Evolutionary conservation across 805 yeast genomes (phyloP).

Genomic region (Wickerhamomyces rabaulensis): DNA sequence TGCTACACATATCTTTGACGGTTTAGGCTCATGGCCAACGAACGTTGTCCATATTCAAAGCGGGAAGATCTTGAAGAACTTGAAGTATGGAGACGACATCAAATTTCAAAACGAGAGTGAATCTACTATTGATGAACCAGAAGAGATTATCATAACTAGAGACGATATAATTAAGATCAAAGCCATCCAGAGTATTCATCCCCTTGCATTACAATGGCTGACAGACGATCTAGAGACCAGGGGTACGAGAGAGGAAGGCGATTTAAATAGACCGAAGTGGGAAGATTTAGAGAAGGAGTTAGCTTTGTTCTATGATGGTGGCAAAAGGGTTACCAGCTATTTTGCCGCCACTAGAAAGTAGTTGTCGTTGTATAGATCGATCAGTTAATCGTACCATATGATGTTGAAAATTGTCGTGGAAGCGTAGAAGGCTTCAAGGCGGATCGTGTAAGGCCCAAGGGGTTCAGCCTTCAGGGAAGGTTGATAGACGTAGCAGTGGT

Average conservation of each 20-base stretch:
- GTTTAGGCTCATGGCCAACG: slow-evolving; percentile 88
- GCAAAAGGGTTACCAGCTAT: slow-evolving; percentile 39
- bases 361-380: background rate
- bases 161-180: slow-evolving; percentile 29
- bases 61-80: slow-evolving; percentile 45
- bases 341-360: slow-evolving; percentile 43
- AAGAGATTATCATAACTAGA: slow-evolving; percentile 13
- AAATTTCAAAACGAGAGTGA: slow-evolving; percentile 16
- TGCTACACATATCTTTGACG: slow-evolving; percentile 96
- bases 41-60: slow-evolving; percentile 69
- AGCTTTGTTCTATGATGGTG: slow-evolving; percentile 39
- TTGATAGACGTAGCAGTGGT: too few relatives aligned
- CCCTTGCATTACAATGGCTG: slow-evolving; percentile 69
- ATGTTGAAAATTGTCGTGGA: too few relatives aligned
- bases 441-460: too few relatives aligned
- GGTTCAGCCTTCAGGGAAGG: too few relatives aligned
- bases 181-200: slow-evolving; percentile 55
- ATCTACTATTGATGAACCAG: slow-evolving; percentile 15
- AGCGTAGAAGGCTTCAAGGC: too few relatives aligned
- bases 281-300: slow-evolving; percentile 43
- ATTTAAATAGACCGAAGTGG: slow-evolving; percentile 50
- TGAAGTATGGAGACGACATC: slow-evolving; percentile 29
- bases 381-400: background rate
- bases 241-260: slow-evolving; percentile 46
- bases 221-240: slow-evolving; percentile 38